Base-by-base conservation (phyloP, 2,329 filamentous ascomycete genomes). In the Aspergillus sojae region DNA sequence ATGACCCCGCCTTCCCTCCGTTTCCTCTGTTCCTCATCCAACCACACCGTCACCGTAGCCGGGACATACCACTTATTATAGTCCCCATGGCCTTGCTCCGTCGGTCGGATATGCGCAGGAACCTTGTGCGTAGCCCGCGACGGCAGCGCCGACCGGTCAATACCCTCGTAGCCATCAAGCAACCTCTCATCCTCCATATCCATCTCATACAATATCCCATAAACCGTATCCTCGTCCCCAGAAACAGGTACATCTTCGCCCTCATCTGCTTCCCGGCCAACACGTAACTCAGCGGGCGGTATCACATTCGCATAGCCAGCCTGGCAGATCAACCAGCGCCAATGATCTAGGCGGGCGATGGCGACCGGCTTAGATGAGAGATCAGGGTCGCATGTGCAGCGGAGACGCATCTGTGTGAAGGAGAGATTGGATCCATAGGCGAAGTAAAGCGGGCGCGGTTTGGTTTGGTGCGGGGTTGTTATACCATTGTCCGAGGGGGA, bases 371-470 rank as follows among this genome's bases (percentile, higher is more conserved):
- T 70, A 4, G 71, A 71, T 16, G 78, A 80, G 21, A 69, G 68
- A 19, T 63, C 32, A 0, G 78, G 75, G 53, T 74, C 67, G 48
- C 70, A 61, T n/a, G 57, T 68, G 62, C 79, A 79, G 55, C 79
- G 78, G 14, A 71, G 57, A 45, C 67, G 66, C 79, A 81, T 81
- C 57, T 81, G 79, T 3, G 71, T 74, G 28, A 75, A 72, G 5
- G 79, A 81, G 32, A 81, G 76, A 61, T 81, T 81, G 48, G 78
- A 80, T 57, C 79, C 79, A 63, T 78, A 81, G 58, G 79, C 79
- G 62, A 81, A 80, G 67, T 81, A 81, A 67, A 80, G 75, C 39
- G 75, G 70, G 61, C 70, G 71, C 21, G 61, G 58, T 43, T 60
- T 46, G 52, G 32, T 19, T 28, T 36, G 58, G 41, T 66, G 61